These are phyloP conservation scores for Fusarium sp. DNA, from an alignment of 2,329 filamentous ascomycete species.

Conservation along the genomic window DNA sequence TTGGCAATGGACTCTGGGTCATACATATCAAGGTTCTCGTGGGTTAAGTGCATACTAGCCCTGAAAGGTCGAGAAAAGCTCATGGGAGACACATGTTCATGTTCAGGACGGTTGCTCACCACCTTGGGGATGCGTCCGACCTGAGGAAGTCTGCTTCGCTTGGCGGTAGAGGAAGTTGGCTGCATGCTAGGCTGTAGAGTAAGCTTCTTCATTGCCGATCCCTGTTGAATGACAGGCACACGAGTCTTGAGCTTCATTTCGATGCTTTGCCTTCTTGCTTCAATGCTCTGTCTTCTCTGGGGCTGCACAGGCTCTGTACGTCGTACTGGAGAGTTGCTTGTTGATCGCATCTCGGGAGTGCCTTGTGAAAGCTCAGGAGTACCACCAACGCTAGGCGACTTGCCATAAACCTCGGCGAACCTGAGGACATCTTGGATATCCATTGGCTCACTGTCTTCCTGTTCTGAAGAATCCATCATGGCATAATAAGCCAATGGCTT, in stretches of 20 bases:
- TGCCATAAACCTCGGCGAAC: slow-evolving; percentile 57
- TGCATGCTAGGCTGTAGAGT: slow-evolving; percentile 8
- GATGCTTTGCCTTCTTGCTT: background rate
- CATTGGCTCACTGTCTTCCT: slow-evolving; percentile 58
- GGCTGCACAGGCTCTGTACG: slow-evolving; percentile 1
- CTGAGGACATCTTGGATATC: slow-evolving; percentile 60
- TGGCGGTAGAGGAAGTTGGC: slow-evolving; percentile 5
- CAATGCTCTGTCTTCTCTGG: background rate
- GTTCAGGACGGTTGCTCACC: slow-evolving; percentile 73
- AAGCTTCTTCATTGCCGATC: slow-evolving; percentile 4
- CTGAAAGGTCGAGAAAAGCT: slow-evolving; percentile 89
- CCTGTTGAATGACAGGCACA: slow-evolving; percentile 18
- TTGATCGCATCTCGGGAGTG: slow-evolving; percentile 30
- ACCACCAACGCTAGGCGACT: slow-evolving; percentile 31
- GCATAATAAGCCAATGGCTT: slow-evolving; percentile 70
- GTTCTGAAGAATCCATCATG: slow-evolving; percentile 69
- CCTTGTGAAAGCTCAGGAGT: slow-evolving; percentile 30
- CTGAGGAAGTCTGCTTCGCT: slow-evolving; percentile 74
- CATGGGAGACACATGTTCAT: slow-evolving; percentile 74
- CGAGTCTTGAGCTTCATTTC: slow-evolving; percentile 16
- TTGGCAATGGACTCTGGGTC: slow-evolving; percentile 58
- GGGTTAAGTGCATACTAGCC: slow-evolving; percentile 57
- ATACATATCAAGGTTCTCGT: slow-evolving; percentile 45
- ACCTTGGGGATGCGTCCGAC: slow-evolving; percentile 89
- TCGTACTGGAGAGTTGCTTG: slow-evolving; percentile 17